A percentile compares a stretch with the other conserved stretches of the same genome.
These are phyloP conservation scores for Coemansia sp. DNA, from an alignment of 192 early-diverging fungal genomes.

Conservation along the genomic window DNA sequence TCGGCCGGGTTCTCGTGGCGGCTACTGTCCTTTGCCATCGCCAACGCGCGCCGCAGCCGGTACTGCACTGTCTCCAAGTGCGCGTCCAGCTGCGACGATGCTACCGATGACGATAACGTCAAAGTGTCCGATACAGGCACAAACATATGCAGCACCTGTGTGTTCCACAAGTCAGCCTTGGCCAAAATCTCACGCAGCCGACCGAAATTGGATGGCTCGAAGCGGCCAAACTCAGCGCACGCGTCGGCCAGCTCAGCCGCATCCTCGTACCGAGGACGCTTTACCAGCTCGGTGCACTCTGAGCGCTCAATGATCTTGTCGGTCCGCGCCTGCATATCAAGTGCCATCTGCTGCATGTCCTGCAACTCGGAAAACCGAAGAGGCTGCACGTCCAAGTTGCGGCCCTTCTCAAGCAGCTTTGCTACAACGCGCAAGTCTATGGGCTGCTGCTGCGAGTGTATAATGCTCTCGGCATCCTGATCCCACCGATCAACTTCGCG, in stretches of 20 bases:
- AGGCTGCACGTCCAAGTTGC: slow-evolving; percentile 26
- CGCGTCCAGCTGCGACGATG: slow-evolving; percentile 5
- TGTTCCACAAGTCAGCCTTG: slow-evolving; percentile 20
- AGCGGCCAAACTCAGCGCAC: slow-evolving; percentile 27
- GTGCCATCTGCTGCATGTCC: slow-evolving; percentile 25
- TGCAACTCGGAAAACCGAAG: slow-evolving; percentile 16
- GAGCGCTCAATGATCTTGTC: slow-evolving; percentile 22
- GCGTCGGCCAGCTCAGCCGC: slow-evolving; percentile 11
- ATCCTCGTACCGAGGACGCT: slow-evolving; percentile 33
- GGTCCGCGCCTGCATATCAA: slow-evolving; percentile 33
- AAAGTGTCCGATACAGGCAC: neutral
- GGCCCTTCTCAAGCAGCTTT: slow-evolving; percentile 42
- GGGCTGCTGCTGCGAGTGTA: slow-evolving; percentile 2
- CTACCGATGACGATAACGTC: neutral
- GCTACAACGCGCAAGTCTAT: slow-evolving; percentile 24
- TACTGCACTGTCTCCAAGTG: slow-evolving; percentile 16
- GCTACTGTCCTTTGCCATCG: neutral
- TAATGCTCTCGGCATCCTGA: slow-evolving; percentile 10
- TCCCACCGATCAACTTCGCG: slow-evolving; percentile 17
- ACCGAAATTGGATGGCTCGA: slow-evolving; percentile 24
- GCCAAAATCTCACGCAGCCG: slow-evolving; percentile 12
- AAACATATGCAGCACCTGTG: slow-evolving; percentile 18
- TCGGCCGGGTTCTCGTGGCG: neutral
- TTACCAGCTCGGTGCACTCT: slow-evolving; percentile 20
- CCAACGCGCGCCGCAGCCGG: slow-evolving; percentile 19